Percentiles rank a stretch among this genome's conserved stretches.
Conservation (phyloP, 106 monocot species). For the Narthecium ossifragum region DNA sequence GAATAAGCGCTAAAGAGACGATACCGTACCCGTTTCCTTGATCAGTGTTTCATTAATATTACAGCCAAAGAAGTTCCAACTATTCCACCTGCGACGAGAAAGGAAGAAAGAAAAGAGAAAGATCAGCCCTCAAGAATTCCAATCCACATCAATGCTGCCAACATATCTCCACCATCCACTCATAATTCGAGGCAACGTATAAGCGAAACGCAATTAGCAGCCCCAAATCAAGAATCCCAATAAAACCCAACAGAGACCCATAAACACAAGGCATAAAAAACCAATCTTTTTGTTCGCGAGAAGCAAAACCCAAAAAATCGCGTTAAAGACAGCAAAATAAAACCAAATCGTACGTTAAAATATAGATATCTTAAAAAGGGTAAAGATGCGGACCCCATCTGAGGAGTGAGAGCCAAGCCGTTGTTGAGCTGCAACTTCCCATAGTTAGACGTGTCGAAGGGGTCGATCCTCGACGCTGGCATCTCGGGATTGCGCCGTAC, state of each 20-base stretch:
- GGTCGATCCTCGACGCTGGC: conserved; percentile 4
- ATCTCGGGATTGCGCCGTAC: no score
- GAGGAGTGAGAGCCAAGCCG: conserved; percentile 84
- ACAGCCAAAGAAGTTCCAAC: conserved; percentile 98
- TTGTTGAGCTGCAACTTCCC: conserved; percentile 86
- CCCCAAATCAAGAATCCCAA: background rate
- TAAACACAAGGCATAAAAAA: background rate
- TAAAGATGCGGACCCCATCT: conserved; percentile 60
- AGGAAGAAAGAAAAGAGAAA: background rate
- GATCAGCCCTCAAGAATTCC: background rate
- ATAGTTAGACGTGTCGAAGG: conserved; percentile 86
- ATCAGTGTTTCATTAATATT: conserved; percentile 90
- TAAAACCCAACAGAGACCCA: background rate
- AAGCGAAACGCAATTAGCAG: no score
- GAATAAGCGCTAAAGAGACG: no score
- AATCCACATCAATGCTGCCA: background rate
- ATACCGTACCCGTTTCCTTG: conserved; percentile 72
- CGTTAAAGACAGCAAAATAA: background rate
- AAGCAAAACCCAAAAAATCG: background rate
- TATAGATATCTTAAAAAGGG: background rate
- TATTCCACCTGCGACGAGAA: conserved; percentile 85
- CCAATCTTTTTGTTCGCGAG: background rate
- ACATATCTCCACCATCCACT: background rate
- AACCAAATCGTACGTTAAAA: background rate
- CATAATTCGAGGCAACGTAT: no score